A percentile compares a stretch with the other conserved stretches of the same genome.
These are phyloP conservation scores for Gossypium davidsonii DNA, from an alignment of 441 rosid species.

Conservation along the genomic window DNA sequence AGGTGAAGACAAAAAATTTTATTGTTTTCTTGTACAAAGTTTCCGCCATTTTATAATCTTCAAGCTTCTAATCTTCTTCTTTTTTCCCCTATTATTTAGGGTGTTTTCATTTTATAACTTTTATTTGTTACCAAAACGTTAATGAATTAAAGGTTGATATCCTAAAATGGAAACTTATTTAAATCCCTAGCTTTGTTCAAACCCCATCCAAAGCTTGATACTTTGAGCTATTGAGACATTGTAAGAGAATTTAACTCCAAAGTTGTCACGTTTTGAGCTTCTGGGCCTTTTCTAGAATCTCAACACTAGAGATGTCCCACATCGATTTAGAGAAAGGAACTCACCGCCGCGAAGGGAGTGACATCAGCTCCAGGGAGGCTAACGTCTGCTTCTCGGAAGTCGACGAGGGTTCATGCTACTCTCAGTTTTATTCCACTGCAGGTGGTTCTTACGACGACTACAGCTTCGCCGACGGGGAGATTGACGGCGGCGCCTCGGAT, in stretches of 20 bases:
- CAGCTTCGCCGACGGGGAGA: conserved; percentile 37
- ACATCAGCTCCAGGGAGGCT: conserved; percentile 27
- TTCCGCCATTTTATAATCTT: too few species aligned
- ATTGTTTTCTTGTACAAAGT: too few species aligned
- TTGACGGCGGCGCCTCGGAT: conserved; percentile 23
- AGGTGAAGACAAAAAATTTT: too few species aligned
- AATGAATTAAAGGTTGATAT: conserved; percentile 33
- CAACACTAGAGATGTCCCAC: conserved; percentile 44
- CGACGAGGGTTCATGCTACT: conserved; percentile 69
- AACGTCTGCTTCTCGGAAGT: conserved; percentile 73
- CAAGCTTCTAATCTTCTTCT: too few species aligned
- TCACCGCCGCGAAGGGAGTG: conserved; percentile 38
- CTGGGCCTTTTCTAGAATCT: conserved; percentile 11
- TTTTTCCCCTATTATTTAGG: background rate
- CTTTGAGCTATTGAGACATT: background rate
- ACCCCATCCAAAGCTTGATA: conserved; percentile 16
- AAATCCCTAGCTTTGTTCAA: conserved; percentile 11
- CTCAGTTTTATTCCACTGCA: conserved; percentile 74
- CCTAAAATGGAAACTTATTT: conserved; percentile 30
- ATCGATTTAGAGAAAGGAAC: conserved; percentile 65
- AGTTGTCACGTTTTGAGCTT: background rate
- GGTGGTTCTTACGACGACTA: conserved; percentile 68
- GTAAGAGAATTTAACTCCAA: background rate
- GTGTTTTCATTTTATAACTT: background rate
- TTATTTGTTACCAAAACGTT: conserved; percentile 11